A percentile compares a stretch with the other conserved stretches of the same genome.
Evolutionary conservation across 108 stramenopile genomes (phyloP).

Genomic region (Fragilaria radians): DNA sequence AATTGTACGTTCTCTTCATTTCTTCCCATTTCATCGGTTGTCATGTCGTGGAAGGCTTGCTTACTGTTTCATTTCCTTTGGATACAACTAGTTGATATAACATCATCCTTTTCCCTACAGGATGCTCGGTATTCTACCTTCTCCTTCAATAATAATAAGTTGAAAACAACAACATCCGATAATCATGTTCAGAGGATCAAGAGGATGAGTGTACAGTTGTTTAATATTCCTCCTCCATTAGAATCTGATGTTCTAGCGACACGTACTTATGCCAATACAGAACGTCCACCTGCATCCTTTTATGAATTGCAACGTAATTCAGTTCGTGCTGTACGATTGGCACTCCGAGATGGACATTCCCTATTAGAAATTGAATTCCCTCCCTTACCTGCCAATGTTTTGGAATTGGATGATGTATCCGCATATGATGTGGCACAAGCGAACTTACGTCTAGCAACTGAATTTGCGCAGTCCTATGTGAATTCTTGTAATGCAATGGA

Average conservation of each 20-base stretch:
- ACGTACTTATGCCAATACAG: slow-evolving; percentile 41
- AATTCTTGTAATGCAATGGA: slow-evolving; percentile 34
- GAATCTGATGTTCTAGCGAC: slow-evolving; percentile 36
- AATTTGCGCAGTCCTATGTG: slow-evolving; percentile 76
- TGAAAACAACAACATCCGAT: no score
- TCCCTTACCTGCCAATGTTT: slow-evolving; percentile 80
- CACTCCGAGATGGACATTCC: slow-evolving; percentile 68
- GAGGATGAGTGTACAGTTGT: no score
- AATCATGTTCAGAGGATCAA: no score
- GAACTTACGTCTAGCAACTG: slow-evolving; percentile 84
- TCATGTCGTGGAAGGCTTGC: no score
- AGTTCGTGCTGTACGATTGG: slow-evolving; percentile 44
- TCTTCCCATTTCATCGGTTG: no score
- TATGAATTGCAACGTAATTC: slow-evolving; percentile 73
- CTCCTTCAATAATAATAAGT: no score
- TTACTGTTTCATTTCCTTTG: no score
- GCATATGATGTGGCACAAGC: slow-evolving; percentile 91
- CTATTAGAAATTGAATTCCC: slow-evolving; percentile 91
- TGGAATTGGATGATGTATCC: slow-evolving; percentile 87
- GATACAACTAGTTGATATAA: no score
- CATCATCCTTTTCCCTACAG: no score
- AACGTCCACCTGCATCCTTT: slow-evolving; percentile 58
- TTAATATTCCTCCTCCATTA: slow-evolving; percentile 47
- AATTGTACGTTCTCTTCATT: no score
- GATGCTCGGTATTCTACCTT: no score